These are phyloP conservation scores for Melampsora larici-populina DNA, from an alignment of 1,284 basidiomycete species.

Conservation along the genomic window DNA sequence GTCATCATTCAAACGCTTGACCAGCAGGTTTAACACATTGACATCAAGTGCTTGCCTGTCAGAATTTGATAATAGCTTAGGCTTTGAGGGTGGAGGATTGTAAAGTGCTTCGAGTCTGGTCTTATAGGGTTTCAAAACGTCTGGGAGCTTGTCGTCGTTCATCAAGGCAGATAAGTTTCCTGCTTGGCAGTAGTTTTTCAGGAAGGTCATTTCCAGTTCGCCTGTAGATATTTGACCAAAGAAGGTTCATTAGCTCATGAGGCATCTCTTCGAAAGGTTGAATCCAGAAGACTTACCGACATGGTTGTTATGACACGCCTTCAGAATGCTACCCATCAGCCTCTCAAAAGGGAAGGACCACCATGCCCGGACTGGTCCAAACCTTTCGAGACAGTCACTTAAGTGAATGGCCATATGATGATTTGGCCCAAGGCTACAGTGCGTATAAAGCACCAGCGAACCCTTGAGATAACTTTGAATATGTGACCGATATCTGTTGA, in stretches of 20 bases:
- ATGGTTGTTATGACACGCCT: no score
- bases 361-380: constrained; percentile 10
- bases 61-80: no score
- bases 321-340: no score
- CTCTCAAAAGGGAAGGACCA: constrained; percentile 26
- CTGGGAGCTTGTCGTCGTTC: neutral
- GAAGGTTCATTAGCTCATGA: no score
- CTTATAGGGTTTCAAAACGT: neutral
- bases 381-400: constrained; percentile 5
- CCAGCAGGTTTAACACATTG: no score
- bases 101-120: neutral
- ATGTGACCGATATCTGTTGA: neutral
- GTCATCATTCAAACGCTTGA: no score
- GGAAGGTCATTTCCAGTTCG: neutral
- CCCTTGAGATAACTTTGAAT: neutral
- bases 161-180: constrained; percentile 15
- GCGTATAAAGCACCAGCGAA: neutral
- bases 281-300: no score
- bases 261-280: no score
- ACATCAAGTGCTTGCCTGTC: no score
- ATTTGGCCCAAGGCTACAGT: constrained; percentile 8
- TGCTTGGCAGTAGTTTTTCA: neutral
- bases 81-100: neutral
- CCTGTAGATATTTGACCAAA: neutral
- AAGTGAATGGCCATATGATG: constrained; percentile 35